These are phyloP conservation scores for Syncephalastrum sp. DNA, from an alignment of 371 early-diverging fungal species.

Conservation along the genomic window DNA sequence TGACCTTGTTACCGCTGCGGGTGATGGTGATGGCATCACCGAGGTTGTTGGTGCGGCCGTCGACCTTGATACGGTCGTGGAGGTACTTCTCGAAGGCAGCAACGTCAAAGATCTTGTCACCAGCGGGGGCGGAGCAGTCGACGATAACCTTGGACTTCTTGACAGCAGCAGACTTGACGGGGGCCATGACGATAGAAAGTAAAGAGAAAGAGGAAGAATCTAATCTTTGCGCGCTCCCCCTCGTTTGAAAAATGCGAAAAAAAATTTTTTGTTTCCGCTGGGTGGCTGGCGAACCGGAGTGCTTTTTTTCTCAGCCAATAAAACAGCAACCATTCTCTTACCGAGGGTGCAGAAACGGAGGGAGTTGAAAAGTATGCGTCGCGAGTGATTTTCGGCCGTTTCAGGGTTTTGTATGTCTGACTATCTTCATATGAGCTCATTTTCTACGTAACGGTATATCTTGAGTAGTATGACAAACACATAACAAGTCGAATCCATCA, in stretches of 20 bases:
- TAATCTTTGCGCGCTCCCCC: too few relatives aligned
- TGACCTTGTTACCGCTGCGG: conserved; percentile 78
- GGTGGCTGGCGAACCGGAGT: conserved; percentile 2
- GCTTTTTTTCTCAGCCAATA: background rate
- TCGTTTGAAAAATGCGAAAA: background rate
- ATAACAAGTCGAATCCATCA: too few relatives aligned
- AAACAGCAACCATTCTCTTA: background rate
- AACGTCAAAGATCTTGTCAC: conserved; percentile 95
- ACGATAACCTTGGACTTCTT: conserved; percentile 82
- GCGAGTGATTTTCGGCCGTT: background rate
- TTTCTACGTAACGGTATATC: background rate
- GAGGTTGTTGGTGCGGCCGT: conserved; percentile 95
- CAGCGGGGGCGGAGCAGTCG: conserved; percentile 92
- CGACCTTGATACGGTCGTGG: conserved; percentile 98
- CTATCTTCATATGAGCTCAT: background rate
- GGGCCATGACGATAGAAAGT: conserved; percentile 39
- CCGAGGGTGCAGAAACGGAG: background rate
- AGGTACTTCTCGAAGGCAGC: conserved; percentile 97
- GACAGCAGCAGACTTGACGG: conserved; percentile 46
- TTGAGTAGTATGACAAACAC: too few relatives aligned
- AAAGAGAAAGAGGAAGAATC: conserved; percentile 16
- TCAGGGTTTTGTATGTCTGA: background rate
- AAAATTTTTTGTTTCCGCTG: conserved; percentile 5
- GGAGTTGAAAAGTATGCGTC: background rate
- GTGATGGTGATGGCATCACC: conserved; percentile 84